Evolutionary conservation across 2,329 filamentous ascomycete species (phyloP), one percentile per base, ranked within the genome.

Genomic region (Raffaelea ambrosiae): DNA sequence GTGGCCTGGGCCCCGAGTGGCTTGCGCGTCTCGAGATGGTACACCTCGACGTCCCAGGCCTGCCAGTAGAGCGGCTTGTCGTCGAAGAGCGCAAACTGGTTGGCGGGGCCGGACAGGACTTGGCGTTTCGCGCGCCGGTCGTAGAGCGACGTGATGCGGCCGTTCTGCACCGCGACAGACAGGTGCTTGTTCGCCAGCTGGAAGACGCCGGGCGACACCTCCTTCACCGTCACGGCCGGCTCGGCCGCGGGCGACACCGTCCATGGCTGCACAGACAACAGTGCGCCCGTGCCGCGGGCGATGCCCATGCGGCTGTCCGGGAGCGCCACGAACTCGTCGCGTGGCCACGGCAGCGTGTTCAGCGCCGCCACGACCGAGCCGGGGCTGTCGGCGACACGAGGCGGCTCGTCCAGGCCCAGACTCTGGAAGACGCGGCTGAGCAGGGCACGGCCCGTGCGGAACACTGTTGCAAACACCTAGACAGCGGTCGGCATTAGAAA

Each of bases 51-150:
- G 63, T 98, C 91, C 90, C 91, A 95, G 3, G 89, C 90, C 67
- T 96, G 88, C 90, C 89, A 97, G 70, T 94, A 95, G 21, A 96
- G 76, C 20, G 90, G 90, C 68, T 97, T 96, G 68, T 98, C 93
- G 60, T 98, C 93, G 59, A 94, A 97, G 21, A 97, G 81, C 54
- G 97, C 90, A 44, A 93, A 80, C 61, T 96, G 89, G 56, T 95
- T 95, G 21, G 85, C 90, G 62, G 90, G 90, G 21, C 78, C 77
- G 35, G 87, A 76, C 43, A 98, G 77, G 19, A 95, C 67, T 63
- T 98, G 89, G 45, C 91, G 83, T 22, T 84, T 73, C 10, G 78
- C 81, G 40, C 72, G 65, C 38, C 82, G 73, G 63, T 97, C 93
- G 59, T 86, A 83, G 1, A 98, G 74, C 7, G 90, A 96, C 1